These are phyloP conservation scores for Ascochyta pisi DNA, from an alignment of 2,329 filamentous ascomycete genomes.

Conservation along the genomic window DNA sequence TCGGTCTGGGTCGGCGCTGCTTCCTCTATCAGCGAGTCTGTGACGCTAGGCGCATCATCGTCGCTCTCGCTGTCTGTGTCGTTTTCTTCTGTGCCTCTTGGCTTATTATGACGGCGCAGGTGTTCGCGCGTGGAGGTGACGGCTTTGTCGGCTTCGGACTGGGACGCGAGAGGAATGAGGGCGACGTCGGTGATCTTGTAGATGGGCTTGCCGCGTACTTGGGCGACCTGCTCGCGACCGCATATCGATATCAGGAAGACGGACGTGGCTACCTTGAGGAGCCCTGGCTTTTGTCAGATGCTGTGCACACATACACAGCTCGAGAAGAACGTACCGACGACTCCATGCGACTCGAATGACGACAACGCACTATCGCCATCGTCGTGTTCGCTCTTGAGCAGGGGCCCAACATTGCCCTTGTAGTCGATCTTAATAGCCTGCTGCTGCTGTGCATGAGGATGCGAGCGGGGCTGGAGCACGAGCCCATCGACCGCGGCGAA, in stretches of 20 bases:
- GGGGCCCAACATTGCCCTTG: constrained; percentile 61
- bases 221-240: constrained; percentile 84
- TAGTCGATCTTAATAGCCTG: constrained; percentile 75
- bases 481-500: constrained; percentile 84
- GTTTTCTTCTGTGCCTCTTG: constrained; percentile 27
- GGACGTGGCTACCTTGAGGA: constrained; percentile 80
- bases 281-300: constrained; percentile 63
- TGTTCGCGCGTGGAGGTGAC: constrained; percentile 67
- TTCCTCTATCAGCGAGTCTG: constrained; percentile 48
- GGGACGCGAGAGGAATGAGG: constrained; percentile 84
- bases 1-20: constrained; percentile 42
- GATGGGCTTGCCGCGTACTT: constrained; percentile 79
- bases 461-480: constrained; percentile 70
- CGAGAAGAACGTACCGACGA: constrained; percentile 60
- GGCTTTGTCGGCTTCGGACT: constrained; percentile 73
- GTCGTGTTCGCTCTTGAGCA: constrained; percentile 51
- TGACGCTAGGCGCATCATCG: constrained; percentile 44
- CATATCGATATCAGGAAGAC: constrained; percentile 89
- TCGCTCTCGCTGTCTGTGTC: constrained; percentile 46
- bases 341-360: constrained; percentile 57
- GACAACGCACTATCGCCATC: constrained; percentile 47
- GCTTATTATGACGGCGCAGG: constrained; percentile 47
- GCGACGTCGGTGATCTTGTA: constrained; percentile 90
- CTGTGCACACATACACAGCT: neutral
- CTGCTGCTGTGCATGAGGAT: constrained; percentile 61